Evolutionary conservation across 2,329 filamentous ascomycete species (phyloP).

Genomic region (Lecanosticta acicola): DNA sequence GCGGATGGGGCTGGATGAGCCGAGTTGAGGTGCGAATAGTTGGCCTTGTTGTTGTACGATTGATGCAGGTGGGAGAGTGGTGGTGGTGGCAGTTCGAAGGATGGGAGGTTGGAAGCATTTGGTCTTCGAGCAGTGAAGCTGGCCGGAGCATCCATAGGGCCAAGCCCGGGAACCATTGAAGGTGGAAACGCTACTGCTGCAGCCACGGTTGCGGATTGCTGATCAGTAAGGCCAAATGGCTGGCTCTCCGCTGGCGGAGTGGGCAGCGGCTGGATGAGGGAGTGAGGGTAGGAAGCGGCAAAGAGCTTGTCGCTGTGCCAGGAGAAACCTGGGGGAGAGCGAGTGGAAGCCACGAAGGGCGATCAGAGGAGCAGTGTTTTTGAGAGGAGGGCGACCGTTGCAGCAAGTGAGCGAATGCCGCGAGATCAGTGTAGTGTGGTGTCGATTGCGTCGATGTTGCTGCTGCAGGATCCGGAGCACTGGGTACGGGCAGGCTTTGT

Average conservation of each 20-base stretch:
- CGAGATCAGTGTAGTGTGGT: constrained; percentile 8
- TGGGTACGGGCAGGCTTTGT: constrained; percentile 33
- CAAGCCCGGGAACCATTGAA: constrained; percentile 58
- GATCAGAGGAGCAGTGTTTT: constrained; percentile 16
- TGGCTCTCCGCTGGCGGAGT: constrained; percentile 29
- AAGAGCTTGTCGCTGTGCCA: constrained; percentile 25
- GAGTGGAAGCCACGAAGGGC: constrained; percentile 32
- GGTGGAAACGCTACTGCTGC: constrained; percentile 55
- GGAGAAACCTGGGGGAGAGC: constrained; percentile 26
- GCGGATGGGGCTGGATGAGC: constrained; percentile 44
- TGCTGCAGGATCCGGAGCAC: constrained; percentile 27
- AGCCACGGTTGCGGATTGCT: constrained; percentile 54
- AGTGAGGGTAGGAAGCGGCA: constrained; percentile 14
- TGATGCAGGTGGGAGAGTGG: constrained; percentile 42
- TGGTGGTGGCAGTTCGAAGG: constrained; percentile 61
- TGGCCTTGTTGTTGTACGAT: constrained; percentile 38
- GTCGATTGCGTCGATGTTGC: constrained; percentile 14
- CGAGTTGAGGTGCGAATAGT: constrained; percentile 31
- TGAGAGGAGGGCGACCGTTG: constrained; percentile 5
- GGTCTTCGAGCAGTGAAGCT: constrained; percentile 67
- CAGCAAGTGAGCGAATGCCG: constrained; percentile 4
- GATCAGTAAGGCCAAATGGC: constrained; percentile 27
- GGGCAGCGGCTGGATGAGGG: constrained; percentile 26
- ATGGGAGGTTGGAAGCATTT: constrained; percentile 62
- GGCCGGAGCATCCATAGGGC: constrained; percentile 55